These are phyloP conservation scores for Ceratocystis cubensis DNA, from an alignment of 2,329 filamentous ascomycete species.

Conservation along the genomic window DNA sequence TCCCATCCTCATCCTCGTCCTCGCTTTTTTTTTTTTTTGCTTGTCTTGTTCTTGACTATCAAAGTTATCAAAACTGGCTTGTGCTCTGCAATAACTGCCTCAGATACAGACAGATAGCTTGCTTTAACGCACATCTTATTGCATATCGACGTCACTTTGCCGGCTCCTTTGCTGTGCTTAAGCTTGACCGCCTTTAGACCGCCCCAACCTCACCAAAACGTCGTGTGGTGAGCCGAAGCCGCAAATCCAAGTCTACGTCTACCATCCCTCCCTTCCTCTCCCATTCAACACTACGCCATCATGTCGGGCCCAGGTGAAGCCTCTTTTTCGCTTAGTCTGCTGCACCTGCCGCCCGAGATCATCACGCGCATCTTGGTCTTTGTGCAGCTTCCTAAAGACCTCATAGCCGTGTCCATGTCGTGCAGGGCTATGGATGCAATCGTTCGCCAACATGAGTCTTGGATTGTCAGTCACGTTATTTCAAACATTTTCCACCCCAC, in stretches of 20 bases:
- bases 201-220: not conserved
- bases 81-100: not conserved
- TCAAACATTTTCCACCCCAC: not conserved
- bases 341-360: slow-evolving; percentile 14
- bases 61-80: not conserved
- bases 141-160: slow-evolving; percentile 1
- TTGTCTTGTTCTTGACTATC: too few relatives aligned
- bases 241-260: not conserved
- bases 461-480: slow-evolving; percentile 8
- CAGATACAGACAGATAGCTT: not conserved
- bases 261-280: not conserved
- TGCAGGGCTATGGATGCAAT: not conserved
- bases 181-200: not conserved
- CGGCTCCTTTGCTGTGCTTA: not conserved
- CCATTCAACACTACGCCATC: too few relatives aligned
- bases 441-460: not conserved
- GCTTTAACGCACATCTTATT: slow-evolving; percentile 6
- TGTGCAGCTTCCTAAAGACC: not conserved
- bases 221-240: not conserved
- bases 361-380: slow-evolving; percentile 4
- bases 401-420: not conserved
- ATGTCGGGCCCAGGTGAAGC: not conserved
- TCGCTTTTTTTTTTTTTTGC: too few relatives aligned
- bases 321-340: not conserved
- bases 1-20: too few relatives aligned